Evolutionary conservation across 2,329 filamentous ascomycete genomes (phyloP).

Genomic region (Colletotrichum liaoningense): DNA sequence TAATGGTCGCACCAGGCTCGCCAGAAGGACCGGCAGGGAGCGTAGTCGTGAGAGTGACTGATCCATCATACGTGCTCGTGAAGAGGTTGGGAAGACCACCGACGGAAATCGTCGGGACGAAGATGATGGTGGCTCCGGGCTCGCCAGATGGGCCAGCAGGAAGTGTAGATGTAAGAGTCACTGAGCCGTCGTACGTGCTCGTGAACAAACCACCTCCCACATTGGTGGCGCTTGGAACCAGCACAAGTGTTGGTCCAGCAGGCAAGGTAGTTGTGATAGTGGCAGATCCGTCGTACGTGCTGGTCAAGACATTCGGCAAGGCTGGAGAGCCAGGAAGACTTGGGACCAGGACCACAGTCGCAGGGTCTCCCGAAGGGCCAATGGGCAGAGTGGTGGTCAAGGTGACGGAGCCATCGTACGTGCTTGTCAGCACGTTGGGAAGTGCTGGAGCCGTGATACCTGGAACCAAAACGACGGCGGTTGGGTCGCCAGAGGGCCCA

Average conservation of each 20-base stretch:
- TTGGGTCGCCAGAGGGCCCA: background rate
- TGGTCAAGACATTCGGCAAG: background rate
- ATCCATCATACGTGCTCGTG: constrained; percentile 4
- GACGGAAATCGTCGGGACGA: background rate
- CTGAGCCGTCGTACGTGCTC: constrained; percentile 6
- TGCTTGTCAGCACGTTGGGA: background rate
- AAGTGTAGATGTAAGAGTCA: background rate
- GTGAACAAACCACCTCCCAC: background rate
- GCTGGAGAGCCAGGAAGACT: background rate
- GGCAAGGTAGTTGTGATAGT: background rate
- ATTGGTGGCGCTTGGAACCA: background rate
- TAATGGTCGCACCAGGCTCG: no score
- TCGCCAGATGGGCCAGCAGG: background rate
- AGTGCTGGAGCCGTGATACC: background rate
- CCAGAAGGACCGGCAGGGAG: no score
- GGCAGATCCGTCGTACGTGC: constrained; percentile 7
- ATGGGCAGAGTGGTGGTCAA: background rate
- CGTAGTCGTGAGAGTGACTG: no score
- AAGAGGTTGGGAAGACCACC: background rate
- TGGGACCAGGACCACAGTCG: constrained; percentile 1
- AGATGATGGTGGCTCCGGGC: background rate
- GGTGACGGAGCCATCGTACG: constrained; percentile 7
- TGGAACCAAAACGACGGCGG: background rate
- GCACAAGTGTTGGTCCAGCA: background rate
- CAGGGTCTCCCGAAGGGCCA: background rate